Evolutionary conservation across 2,329 filamentous ascomycete genomes (phyloP), one percentile per base, ranked within the genome.

Genomic region (Phyllachora maydis): DNA sequence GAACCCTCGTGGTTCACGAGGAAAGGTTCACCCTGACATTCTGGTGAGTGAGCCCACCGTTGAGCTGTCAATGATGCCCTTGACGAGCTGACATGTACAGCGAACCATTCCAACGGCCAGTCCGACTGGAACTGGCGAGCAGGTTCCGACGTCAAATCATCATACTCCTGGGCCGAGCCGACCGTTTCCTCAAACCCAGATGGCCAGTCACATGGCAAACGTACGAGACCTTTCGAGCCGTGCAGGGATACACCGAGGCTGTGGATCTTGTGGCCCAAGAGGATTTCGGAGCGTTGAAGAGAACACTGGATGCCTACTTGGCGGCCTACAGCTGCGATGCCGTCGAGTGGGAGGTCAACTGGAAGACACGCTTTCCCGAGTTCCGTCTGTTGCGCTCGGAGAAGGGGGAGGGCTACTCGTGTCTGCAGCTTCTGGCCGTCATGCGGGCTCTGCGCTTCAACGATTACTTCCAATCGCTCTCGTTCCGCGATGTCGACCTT

Each of bases 401-500:
- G 26, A 40, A 42, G 3, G 43, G 44, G 3, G 31, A 36, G 2
- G 35, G 35, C 4, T 66, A 67, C 34, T 50, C 50, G 4, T 41
- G 52, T 4, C 38, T 59, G 18, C 62, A 67, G 35, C 44, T 67
- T 3, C 40, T 67, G n/a, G 62, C 62, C 7, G 52, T 65, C 1
- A 52, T 66, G 32, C 53, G 60, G 4, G 59, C 62, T 2, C 40
- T 66, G 28, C 50, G 62, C 7, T 67, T 63, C 36, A 67, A 67
- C 25, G 62, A 60, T 31, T 66, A 59, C 33, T 66, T 67, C 41
- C 60, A 57, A 28, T 57, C 59, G 1, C 39, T 67, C n/a, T 65
- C 59, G 2, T 63, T 67, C 30, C 40, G 46, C 7, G 50, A 58
- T 24, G 49, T 66, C 9, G 55, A 65, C 30, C 44, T 67, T 11